Evolutionary conservation across 257 asterid genomes (phyloP), one percentile per base, ranked within the genome.

Genomic region (Sherardia arvensis): DNA sequence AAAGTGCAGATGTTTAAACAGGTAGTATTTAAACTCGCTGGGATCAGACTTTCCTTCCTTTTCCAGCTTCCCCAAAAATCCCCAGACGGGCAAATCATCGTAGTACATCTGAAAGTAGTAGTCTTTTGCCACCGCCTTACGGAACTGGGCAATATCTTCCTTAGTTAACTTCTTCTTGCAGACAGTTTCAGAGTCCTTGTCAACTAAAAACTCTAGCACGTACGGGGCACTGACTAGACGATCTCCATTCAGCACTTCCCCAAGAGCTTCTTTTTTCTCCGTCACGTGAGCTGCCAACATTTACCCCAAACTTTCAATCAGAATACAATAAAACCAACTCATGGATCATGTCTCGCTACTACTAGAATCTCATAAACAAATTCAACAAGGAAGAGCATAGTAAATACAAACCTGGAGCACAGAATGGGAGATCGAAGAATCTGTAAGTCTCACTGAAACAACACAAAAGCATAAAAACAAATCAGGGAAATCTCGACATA

Each of bases 341-440:
- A 43, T 43, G 49, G 49, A 43, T 43, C 49, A 15, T 43, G 15
- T 43, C 49, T 14, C 1, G 1, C 51, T 43, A 14, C 17, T 10
- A 4, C 23, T 40, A 43, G 23, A 3, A 58, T 21, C 56, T 67
- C 40, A 18, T 9, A 28, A 49, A 58, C 48, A 33, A 29, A 18
- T 22, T 62, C 22, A 38, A 36, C 60, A 29, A 54, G 28, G 65
- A 65, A 47, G 38, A 33, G 30, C 4, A 58, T 17, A 26, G 61
- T 61, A 29, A 66, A 22, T n/a, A 25, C 57, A 33, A 64, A 84
- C 91, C 91, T 76, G 88, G 84, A 8, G 76, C 59, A 75, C 92
- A 85, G 79, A 85, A 85, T 10, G 88, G 92, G 68, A 85, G 92
- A 74, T 85, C 92, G 55, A 85, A 85, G 75, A 72, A 85, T 22